Conservation (phyloP, 441 rosid species). For the Capsella rubella region DNA sequence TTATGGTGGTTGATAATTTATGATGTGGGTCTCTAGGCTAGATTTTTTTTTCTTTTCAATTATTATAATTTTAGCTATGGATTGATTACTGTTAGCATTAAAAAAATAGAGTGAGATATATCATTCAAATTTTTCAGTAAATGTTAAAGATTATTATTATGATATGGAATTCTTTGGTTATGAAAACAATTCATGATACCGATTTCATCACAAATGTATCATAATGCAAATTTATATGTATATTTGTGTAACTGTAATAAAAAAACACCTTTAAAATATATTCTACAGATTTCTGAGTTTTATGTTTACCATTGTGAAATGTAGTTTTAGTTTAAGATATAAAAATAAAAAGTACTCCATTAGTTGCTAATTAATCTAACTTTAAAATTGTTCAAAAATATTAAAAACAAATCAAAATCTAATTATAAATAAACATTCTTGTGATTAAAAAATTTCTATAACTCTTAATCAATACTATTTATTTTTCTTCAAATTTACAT, state of each 20-base stretch:
- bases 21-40: not conserved
- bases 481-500: too few species aligned
- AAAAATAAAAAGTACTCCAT: not conserved
- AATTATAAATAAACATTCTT: too few species aligned
- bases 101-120: not conserved
- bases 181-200: not conserved
- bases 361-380: too few species aligned
- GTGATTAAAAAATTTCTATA: too few species aligned
- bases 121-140: not conserved
- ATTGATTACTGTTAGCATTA: not conserved
- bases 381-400: too few species aligned
- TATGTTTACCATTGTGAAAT: too few species aligned
- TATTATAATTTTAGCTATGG: not conserved
- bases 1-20: conserved; percentile 6
- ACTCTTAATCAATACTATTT: too few species aligned
- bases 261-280: too few species aligned
- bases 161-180: not conserved
- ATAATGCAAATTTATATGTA: not conserved
- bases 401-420: too few species aligned
- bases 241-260: not conserved
- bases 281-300: too few species aligned
- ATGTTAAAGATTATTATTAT: not conserved
- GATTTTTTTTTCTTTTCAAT: not conserved
- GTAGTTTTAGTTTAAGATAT: not conserved
- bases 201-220: too few species aligned